Evolutionary conservation across 2,329 filamentous ascomycete genomes (phyloP), one percentile per base, ranked within the genome.

Genomic region (Botrytis pseudocinerea): DNA sequence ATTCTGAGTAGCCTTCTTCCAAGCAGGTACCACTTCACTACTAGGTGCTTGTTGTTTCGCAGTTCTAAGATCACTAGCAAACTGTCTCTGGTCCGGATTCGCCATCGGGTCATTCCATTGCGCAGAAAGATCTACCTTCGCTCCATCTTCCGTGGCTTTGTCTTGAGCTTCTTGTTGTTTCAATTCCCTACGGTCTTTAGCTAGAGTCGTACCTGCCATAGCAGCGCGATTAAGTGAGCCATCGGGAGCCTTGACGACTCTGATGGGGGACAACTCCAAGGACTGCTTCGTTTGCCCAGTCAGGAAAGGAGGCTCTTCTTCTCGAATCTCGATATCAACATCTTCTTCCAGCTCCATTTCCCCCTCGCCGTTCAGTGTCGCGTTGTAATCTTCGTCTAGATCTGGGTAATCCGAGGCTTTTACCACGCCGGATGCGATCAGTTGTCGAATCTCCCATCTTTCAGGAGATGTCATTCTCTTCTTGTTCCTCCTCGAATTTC

Each of bases 71-170:
- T 98, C 96, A 76, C 91, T 91, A 1, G 96, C 96, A 82, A 99
- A 99, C 76, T 96, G 92, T 72, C 92, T 88, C 81, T 95, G 90
- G 76, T 96, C 92, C 2, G 93, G 91, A 38, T 91, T 89, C 22
- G 94, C 92, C 95, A 99, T 97, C 0, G 96, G 96, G 81, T 99
- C 96, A 73, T 98, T 92, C 97, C 97, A 99, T 82, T 98, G 94
- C 20, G 93, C 90, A 70, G 92, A 90, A 4, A 99, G 85, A 79
- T 98, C 94, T 46, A 96, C 92, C 78, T 94, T 92, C 0, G 90
- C 85, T 2, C 90, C 87, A 76, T 93, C 90, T 75, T 96, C 90
- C 35, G 94, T 92, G 2, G 85, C 85, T 83, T 92, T 85, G 83
- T 92, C 94, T 74, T 97, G 92, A 0, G 90, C 90, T 82, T 99